A percentile compares a stretch with the other conserved stretches of the same genome.
phyloP scores from a whole-genome alignment of 305 asterid genomes.

The Coffea humblotiana region DNA sequence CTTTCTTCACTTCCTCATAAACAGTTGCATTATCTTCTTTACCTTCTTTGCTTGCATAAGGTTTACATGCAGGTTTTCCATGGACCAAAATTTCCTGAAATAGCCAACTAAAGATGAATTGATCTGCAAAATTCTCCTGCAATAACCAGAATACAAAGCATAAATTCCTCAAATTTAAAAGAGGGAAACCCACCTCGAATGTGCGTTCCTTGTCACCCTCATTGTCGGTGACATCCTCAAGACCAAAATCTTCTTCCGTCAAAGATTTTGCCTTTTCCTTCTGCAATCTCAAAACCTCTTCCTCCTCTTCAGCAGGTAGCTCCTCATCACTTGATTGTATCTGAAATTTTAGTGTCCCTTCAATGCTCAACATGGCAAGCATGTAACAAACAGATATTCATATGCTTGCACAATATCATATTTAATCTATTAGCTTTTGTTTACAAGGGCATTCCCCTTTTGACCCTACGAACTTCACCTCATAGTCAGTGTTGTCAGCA shows the following conservation, averaged over 20 bases:
- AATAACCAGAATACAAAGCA: background rate
- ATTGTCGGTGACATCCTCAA: constrained; percentile 51
- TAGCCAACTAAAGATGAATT: constrained; percentile 10
- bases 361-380: background rate
- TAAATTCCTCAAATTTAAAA: background rate
- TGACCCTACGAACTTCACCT: constrained; percentile 35
- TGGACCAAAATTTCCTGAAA: constrained; percentile 63
- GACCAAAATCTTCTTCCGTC: constrained; percentile 70
- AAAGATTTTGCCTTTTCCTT: constrained; percentile 49
- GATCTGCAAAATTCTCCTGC: background rate
- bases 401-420: background rate
- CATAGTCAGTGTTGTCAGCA: constrained; percentile 50
- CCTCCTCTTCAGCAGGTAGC: constrained; percentile 71
- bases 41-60: constrained; percentile 40
- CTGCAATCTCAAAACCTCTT: constrained; percentile 68
- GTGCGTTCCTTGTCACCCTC: constrained; percentile 66
- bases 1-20: constrained; percentile 68
- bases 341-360: constrained; percentile 27
- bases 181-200: constrained; percentile 49
- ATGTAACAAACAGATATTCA: background rate
- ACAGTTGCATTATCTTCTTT: constrained; percentile 46
- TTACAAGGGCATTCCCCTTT: background rate
- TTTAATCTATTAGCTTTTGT: background rate
- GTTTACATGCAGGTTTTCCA: constrained; percentile 41
- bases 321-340: constrained; percentile 73